A percentile compares a stretch with the other conserved stretches of the same genome.
Conservation (phyloP, 2,329 filamentous ascomycete genomes). For the Xylaria sp. region DNA sequence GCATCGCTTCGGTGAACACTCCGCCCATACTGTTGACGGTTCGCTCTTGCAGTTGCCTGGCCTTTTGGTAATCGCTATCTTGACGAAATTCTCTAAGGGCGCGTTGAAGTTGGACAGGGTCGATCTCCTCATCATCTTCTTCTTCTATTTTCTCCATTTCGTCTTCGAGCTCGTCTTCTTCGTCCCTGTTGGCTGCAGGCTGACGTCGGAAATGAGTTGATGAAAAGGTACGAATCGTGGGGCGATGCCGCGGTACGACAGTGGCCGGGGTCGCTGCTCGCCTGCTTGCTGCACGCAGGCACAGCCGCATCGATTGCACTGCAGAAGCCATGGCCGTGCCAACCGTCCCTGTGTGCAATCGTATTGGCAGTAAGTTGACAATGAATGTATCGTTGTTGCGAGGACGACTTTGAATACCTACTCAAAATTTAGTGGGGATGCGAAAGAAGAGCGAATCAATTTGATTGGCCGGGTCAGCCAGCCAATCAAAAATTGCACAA, state of each 20-base stretch:
- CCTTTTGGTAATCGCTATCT: slow-evolving; percentile 19
- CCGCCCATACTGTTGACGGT: slow-evolving; percentile 13
- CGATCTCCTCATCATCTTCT: slow-evolving; percentile 22
- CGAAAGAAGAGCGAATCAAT: slow-evolving; percentile 4
- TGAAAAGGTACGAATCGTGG: slow-evolving; percentile 46
- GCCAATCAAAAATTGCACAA: slow-evolving; percentile 14
- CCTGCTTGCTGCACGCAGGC: slow-evolving; percentile 50
- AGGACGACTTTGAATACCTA: slow-evolving; percentile 22
- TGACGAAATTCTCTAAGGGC: not conserved
- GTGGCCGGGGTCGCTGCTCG: slow-evolving; percentile 38
- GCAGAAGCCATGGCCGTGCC: slow-evolving; percentile 53
- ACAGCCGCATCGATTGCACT: slow-evolving; percentile 54
- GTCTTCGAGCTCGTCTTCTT: slow-evolving; percentile 37
- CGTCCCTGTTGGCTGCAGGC: slow-evolving; percentile 38
- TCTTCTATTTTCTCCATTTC: slow-evolving; percentile 29
- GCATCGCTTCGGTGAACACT: slow-evolving; percentile 15
- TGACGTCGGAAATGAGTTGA: slow-evolving; percentile 41
- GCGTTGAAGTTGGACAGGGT: slow-evolving; percentile 1
- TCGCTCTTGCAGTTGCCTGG: slow-evolving; percentile 33
- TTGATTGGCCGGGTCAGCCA: slow-evolving; percentile 20
- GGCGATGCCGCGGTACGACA: slow-evolving; percentile 38
- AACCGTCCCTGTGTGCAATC: slow-evolving; percentile 36
- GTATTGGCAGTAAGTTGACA: slow-evolving; percentile 23
- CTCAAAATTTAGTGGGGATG: slow-evolving; percentile 37
- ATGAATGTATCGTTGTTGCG: slow-evolving; percentile 21